Conservation (phyloP, 2,329 filamentous ascomycete genomes). For the Orbilia brochopaga region DNA sequence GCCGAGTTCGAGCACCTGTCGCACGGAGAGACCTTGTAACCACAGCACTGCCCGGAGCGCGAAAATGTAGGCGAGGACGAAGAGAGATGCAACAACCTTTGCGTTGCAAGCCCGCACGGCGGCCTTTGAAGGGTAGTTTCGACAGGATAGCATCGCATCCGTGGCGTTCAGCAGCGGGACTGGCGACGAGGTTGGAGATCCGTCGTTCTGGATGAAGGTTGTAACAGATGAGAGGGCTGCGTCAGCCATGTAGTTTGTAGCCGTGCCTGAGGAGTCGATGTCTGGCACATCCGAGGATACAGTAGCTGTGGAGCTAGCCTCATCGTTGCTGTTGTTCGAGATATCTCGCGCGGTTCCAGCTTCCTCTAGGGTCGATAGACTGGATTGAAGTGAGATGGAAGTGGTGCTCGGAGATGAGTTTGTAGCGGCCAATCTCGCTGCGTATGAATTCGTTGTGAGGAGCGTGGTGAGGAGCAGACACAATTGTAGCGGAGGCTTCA, state of each 20-base stretch:
- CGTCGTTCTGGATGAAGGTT: conserved; percentile 42
- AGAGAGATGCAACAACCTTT: conserved; percentile 9
- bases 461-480: neutral
- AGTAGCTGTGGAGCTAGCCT: neutral
- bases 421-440: neutral
- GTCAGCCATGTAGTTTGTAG: conserved; percentile 5
- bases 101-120: conserved; percentile 19
- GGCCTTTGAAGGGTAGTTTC: conserved; percentile 12
- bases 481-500: neutral
- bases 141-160: conserved; percentile 16
- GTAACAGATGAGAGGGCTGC: conserved; percentile 4
- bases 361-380: neutral
- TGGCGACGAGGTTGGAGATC: conserved; percentile 1
- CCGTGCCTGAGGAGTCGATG: no score
- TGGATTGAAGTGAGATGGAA: neutral
- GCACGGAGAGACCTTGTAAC: conserved; percentile 23
- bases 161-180: neutral
- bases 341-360: neutral
- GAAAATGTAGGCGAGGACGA: conserved; percentile 22
- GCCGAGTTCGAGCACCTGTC: conserved; percentile 27
- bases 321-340: neutral
- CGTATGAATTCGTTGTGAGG: neutral
- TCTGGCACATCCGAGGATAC: no score
- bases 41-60: conserved; percentile 15
- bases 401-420: neutral